A percentile compares a stretch with the other conserved stretches of the same genome.
Conservation (phyloP, 2,329 filamentous ascomycete species). For the Colletotrichum sp. region DNA sequence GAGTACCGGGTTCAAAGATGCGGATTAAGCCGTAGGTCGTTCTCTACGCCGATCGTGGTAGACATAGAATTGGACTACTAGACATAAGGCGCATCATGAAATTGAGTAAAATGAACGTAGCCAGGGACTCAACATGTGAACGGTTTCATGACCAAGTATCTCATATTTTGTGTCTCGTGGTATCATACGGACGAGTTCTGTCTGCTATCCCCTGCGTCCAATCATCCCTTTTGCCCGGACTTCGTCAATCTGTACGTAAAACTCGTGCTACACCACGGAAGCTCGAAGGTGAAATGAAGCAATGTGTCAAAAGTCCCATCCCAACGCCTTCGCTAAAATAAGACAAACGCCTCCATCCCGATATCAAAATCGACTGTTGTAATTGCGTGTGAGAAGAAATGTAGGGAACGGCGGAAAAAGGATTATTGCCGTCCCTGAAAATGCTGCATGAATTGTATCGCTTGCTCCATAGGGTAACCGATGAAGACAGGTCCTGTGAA, state of each 20-base stretch:
- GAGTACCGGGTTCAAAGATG: background rate
- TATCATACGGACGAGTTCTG: conserved; percentile 17
- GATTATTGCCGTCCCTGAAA: conserved; percentile 41
- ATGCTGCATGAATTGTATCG: conserved; percentile 75
- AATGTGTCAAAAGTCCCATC: background rate
- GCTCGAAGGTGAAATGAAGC: background rate
- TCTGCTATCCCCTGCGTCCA: conserved; percentile 8
- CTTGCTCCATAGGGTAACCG: conserved; percentile 85
- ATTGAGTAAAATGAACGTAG: background rate
- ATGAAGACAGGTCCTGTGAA: conserved; percentile 96
- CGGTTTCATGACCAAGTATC: conserved; percentile 10
- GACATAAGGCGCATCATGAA: background rate
- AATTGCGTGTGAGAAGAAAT: background rate
- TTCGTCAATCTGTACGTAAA: conserved; percentile 2
- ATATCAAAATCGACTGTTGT: background rate
- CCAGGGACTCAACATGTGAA: background rate
- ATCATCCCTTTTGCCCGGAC: background rate
- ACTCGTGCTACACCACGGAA: background rate
- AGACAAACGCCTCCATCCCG: background rate
- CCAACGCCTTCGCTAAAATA: conserved; percentile 16
- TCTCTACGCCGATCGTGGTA: background rate
- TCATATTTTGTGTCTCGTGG: conserved; percentile 15
- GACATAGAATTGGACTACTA: background rate
- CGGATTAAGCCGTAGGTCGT: background rate
- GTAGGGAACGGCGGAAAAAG: background rate